Evolutionary conservation across 306 rosid genomes (phyloP), one percentile per base, ranked within the genome.

Genomic region (Quercus bicolor): DNA sequence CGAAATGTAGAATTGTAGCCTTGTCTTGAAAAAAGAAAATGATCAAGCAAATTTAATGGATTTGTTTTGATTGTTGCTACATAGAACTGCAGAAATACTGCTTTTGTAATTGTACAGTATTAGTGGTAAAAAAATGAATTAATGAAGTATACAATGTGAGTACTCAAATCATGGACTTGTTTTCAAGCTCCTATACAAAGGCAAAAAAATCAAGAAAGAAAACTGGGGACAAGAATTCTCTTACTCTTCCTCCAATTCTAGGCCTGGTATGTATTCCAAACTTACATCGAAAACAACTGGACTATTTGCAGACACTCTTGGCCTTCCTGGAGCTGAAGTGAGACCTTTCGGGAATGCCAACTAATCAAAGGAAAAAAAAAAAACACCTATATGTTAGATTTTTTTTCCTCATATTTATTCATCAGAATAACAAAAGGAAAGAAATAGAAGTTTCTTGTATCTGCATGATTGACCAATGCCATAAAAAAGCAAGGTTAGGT

Each of bases 331-430:
- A 75, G 98, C 97, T 76, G 98, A 92, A 60, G 48, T 88, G 26
- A 94, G 97, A 59, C 97, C 97, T 80, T 94, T 92, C 37, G 98
- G 98, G 83, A 94, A 94, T 60, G 98, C 97, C 95, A 94, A 80
- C 98, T 94, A 82, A 79, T 79, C 60, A 62, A 85, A 75, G 68
- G 64, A 34, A 73, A 74, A 37, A 78, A 37, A 78, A 40, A 40
- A 73, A 48, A 45, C 6, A 52, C 20, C 21, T 24, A 48, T 16
- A 55, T 31, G 45, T 73, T 57, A 78, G 64, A 81, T 24, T 78
- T 61, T 78, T 61, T 75, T 61, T 73, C 43, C 26, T 23, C 15
- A 33, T 37, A 5, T 20, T 16, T 33, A 5, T 72, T 61, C 56
- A 51, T 54, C 26, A 43, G 31, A 40, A 21, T 57, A 72, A 64